Percentiles rank a stretch among this genome's conserved stretches.
Conservation (phyloP, 1,284 basidiomycete species). For the Lignosus rhinocerotis region DNA sequence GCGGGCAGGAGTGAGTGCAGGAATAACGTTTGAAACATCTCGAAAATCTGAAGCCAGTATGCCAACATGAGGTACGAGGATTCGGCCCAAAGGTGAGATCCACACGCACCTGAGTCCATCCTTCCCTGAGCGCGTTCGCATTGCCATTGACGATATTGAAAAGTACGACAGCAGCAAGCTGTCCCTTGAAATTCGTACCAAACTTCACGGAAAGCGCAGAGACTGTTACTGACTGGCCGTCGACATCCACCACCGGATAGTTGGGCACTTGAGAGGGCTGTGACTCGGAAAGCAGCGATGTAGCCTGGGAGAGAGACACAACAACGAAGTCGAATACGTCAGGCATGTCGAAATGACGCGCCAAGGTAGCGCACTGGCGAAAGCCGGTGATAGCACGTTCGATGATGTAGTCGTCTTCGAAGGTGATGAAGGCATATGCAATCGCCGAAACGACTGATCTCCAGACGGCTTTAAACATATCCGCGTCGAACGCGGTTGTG, state of each 20-base stretch:
- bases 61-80: neutral
- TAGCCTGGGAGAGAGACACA: constrained; percentile 87
- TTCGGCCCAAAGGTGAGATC: neutral
- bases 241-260: constrained; percentile 92
- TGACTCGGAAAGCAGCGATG: constrained; percentile 76
- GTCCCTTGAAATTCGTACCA: constrained; percentile 94
- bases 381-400: constrained; percentile 95
- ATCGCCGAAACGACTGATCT: constrained; percentile 89
- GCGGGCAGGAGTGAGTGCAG: constrained; percentile 88
- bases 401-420: constrained; percentile 95
- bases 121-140: constrained; percentile 90
- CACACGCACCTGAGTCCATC: constrained; percentile 80
- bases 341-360: constrained; percentile 84
- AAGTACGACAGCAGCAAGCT: constrained; percentile 94
- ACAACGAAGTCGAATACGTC: constrained; percentile 98
- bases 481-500: constrained; percentile 79
- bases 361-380: constrained; percentile 93
- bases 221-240: constrained; percentile 86
- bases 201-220: constrained; percentile 93
- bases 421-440: constrained; percentile 91
- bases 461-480: constrained; percentile 94
- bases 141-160: constrained; percentile 99
- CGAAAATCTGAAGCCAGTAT: constrained; percentile 74
- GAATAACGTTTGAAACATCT: constrained; percentile 98
- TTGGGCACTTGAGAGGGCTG: constrained; percentile 76